Evolutionary conservation across 768 basidiomycete species (phyloP).

Genomic region (Hericium rajendrae): DNA sequence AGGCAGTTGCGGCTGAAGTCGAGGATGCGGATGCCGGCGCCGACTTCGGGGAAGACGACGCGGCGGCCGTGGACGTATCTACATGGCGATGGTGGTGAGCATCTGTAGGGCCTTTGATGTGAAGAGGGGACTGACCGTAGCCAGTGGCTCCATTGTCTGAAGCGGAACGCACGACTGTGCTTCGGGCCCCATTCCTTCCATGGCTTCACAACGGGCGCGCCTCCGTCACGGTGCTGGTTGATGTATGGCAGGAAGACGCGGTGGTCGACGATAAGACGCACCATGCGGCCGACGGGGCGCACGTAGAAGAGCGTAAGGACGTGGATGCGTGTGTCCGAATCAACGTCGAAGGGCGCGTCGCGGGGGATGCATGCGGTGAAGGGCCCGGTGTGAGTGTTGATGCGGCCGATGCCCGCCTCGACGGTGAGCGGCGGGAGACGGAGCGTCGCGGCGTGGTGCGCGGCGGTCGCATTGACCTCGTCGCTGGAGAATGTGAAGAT

Average conservation of each 20-base stretch:
- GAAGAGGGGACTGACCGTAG: background rate
- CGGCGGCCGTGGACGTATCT: background rate
- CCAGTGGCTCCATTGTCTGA: background rate
- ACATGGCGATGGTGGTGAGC: background rate
- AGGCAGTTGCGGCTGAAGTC: background rate
- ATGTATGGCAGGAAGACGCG: background rate
- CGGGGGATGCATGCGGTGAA: conserved; percentile 13
- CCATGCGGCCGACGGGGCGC: background rate
- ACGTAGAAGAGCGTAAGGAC: background rate
- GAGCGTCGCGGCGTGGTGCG: conserved; percentile 17
- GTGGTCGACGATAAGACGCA: background rate
- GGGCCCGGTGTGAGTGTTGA: conserved; percentile 20
- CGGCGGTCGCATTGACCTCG: background rate
- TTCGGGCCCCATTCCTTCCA: background rate
- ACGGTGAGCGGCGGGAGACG: conserved; percentile 15
- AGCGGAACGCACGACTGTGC: background rate
- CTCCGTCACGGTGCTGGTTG: background rate
- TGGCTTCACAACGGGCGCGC: background rate
- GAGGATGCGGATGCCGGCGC: background rate
- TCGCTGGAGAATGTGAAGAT: conserved; percentile 30
- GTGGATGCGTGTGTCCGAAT: background rate
- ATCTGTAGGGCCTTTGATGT: background rate
- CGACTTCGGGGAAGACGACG: background rate
- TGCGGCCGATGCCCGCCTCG: background rate
- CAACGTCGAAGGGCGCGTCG: background rate